A percentile compares a stretch with the other conserved stretches of the same genome.
Evolutionary conservation across 805 yeast species (phyloP).

Genomic region (Metschnikowia vanudenii): DNA sequence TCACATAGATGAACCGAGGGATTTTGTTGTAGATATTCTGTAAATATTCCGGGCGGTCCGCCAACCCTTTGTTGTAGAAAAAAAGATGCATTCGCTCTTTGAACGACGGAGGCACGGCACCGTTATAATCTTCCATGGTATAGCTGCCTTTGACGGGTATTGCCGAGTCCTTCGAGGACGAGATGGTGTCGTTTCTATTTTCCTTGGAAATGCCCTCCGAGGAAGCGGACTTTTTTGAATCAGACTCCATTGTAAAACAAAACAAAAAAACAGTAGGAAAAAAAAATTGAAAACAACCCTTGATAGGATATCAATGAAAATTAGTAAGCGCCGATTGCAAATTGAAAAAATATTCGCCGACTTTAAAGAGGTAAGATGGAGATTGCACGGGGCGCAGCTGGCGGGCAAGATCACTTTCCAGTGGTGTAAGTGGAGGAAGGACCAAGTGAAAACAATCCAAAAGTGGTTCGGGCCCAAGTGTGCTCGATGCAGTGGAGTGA

Average conservation of each 20-base stretch:
- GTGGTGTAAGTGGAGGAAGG: too few species aligned
- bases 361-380: too few species aligned
- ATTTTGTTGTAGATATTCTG: conserved; percentile 37
- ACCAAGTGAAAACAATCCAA: background rate
- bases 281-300: background rate
- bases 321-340: background rate
- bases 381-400: too few species aligned
- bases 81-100: conserved; percentile 14
- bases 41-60: conserved; percentile 34
- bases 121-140: conserved; percentile 1
- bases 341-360: too few species aligned
- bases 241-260: conserved; percentile 4
- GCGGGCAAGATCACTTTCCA: too few species aligned
- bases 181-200: background rate
- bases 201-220: conserved; percentile 3
- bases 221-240: conserved; percentile 2
- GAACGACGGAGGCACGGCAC: conserved; percentile 16
- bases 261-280: background rate
- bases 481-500: too few species aligned
- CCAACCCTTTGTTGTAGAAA: conserved; percentile 22
- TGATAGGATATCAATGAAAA: background rate
- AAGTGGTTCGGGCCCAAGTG: background rate
- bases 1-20: conserved; percentile 49
- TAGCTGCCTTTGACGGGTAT: too few species aligned
- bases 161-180: background rate